These are phyloP conservation scores for Aureobasidium namibiae DNA, from an alignment of 2,329 filamentous ascomycete genomes.

Conservation along the genomic window DNA sequence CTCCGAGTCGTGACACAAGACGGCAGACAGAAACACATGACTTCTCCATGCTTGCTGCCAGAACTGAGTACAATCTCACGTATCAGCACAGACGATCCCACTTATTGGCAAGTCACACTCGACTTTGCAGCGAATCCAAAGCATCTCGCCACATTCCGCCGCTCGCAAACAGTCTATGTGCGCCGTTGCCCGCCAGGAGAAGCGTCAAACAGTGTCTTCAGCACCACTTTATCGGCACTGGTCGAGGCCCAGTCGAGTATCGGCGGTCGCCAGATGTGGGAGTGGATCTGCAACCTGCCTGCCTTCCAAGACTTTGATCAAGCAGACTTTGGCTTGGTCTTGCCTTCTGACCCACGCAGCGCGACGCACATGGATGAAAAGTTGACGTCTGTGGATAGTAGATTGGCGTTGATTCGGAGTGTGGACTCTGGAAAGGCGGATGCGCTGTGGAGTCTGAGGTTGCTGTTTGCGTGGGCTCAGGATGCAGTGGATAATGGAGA, in stretches of 20 bases:
- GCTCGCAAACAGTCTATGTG: constrained; percentile 66
- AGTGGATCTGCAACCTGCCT: constrained; percentile 65
- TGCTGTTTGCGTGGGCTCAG: constrained; percentile 62
- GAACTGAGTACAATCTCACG: constrained; percentile 55
- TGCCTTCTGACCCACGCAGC: constrained; percentile 33
- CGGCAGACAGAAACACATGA: constrained; percentile 25
- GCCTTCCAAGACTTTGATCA: constrained; percentile 46
- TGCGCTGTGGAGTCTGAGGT: constrained; percentile 51
- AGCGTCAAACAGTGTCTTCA: constrained; percentile 54
- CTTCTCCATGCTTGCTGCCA: constrained; percentile 52
- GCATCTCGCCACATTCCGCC: constrained; percentile 56
- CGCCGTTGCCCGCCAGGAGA: constrained; percentile 49
- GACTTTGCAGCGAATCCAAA: constrained; percentile 59
- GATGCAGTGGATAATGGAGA: constrained; percentile 23
- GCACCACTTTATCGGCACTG: constrained; percentile 64
- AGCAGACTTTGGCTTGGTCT: constrained; percentile 49
- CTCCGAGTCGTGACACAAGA: constrained; percentile 19
- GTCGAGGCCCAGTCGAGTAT: constrained; percentile 47
- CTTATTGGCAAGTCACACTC: constrained; percentile 75
- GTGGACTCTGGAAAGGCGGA: constrained; percentile 42
- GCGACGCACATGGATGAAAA: constrained; percentile 44
- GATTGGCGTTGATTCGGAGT: constrained; percentile 50
- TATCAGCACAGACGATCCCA: constrained; percentile 54
- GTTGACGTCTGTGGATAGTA: constrained; percentile 60
- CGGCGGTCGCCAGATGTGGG: constrained; percentile 43